Percentiles rank a stretch among this genome's conserved stretches.
phyloP scores from a whole-genome alignment of 306 rosid genomes.

The Dalbergia cochinchinensis region DNA sequence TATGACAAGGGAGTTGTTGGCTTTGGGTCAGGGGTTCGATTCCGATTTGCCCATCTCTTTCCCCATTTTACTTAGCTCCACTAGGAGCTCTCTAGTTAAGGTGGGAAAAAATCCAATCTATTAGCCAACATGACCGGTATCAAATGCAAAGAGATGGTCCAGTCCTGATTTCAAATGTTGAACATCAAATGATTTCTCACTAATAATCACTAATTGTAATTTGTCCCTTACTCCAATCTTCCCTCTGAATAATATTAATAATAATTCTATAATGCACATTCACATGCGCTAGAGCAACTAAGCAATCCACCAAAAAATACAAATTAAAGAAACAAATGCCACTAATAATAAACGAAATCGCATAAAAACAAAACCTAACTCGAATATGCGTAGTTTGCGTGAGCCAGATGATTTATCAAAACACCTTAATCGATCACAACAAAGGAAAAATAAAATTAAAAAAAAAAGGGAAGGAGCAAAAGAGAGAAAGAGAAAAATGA shows the following conservation, averaged over 20 bases:
- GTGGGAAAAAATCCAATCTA: too few relatives aligned
- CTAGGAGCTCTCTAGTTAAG: too few relatives aligned
- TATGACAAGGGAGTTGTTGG: too few relatives aligned
- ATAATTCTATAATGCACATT: not conserved
- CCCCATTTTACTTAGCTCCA: too few relatives aligned
- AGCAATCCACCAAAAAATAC: not conserved
- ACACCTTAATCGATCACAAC: not conserved
- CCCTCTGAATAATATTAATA: too few relatives aligned
- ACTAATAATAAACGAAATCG: not conserved
- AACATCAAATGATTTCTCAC: not conserved
- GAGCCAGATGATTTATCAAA: not conserved
- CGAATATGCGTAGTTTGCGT: not conserved
- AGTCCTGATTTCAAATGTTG: not conserved
- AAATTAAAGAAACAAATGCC: not conserved
- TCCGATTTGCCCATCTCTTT: too few relatives aligned
- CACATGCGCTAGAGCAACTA: not conserved
- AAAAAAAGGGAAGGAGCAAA: not conserved
- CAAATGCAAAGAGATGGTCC: not conserved
- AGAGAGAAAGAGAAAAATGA: not conserved
- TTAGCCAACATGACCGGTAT: not conserved
- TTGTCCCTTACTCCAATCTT: not conserved
- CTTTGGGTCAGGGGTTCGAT: too few relatives aligned
- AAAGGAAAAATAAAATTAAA: not conserved
- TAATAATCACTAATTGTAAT: not conserved
- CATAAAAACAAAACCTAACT: slow-evolving; percentile 8